phyloP scores from a whole-genome alignment of 345 rosid genomes.

The Hibiscus trionum region DNA sequence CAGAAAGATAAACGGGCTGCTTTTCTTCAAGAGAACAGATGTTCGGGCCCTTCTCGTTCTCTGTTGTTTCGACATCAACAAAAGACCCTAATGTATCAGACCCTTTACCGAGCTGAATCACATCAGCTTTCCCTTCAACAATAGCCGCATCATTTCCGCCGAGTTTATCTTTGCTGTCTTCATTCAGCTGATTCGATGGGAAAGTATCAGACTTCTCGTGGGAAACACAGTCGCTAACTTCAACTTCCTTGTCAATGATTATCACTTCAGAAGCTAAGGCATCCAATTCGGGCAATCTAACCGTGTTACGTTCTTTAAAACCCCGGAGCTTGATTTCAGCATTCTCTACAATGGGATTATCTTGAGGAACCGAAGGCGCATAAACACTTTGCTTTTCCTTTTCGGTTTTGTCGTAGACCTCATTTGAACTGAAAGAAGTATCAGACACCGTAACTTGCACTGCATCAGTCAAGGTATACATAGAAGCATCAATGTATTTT shows the following conservation, averaged over 20 bases:
- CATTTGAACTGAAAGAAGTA: background rate
- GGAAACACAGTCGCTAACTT: no score
- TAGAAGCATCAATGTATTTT: conserved; percentile 9
- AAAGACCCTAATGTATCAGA: background rate
- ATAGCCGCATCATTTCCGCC: background rate
- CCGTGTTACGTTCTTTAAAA: conserved; percentile 17
- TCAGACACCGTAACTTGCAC: conserved; percentile 13
- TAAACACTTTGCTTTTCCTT: conserved; percentile 12
- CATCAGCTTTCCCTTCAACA: conserved; percentile 19
- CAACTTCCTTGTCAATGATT: no score
- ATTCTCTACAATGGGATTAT: conserved; percentile 19
- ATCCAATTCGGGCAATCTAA: no score
- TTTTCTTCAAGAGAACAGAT: conserved; percentile 17
- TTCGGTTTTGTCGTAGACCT: conserved; percentile 12
- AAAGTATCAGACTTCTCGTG: background rate
- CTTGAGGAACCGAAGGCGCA: background rate
- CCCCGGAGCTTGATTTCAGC: conserved; percentile 30
- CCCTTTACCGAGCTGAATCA: conserved; percentile 5
- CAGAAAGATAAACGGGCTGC: conserved; percentile 12
- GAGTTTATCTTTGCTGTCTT: conserved; percentile 7
- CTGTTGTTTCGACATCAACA: background rate
- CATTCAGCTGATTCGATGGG: conserved; percentile 11
- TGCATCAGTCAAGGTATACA: conserved; percentile 16
- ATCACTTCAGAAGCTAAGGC: no score
- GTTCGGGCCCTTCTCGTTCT: conserved; percentile 15